Conservation (phyloP, 371 early-diverging fungal genomes). For the Cladochytrium tenue region DNA sequence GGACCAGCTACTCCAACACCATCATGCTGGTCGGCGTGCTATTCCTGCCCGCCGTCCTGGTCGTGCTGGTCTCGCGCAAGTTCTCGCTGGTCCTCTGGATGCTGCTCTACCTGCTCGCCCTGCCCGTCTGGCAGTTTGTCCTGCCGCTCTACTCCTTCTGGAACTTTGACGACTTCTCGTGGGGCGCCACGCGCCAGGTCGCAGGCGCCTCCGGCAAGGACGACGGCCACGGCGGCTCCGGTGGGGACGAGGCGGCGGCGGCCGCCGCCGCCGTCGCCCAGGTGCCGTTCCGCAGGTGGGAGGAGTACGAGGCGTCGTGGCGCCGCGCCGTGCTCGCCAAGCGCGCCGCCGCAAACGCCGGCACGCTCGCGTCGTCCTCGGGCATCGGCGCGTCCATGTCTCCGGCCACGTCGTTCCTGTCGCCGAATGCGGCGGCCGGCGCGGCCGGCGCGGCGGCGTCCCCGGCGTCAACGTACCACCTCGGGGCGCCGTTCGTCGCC, state of each 20-base stretch:
- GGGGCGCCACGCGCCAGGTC: slow-evolving; percentile 95
- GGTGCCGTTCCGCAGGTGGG: slow-evolving; percentile 14
- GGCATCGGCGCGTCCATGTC: too few species aligned
- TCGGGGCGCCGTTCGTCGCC: too few species aligned
- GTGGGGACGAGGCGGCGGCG: neutral
- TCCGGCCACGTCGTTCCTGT: too few species aligned
- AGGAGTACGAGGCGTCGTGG: slow-evolving; percentile 17
- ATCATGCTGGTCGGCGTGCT: neutral
- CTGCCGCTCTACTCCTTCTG: slow-evolving; percentile 97
- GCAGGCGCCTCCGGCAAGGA: slow-evolving; percentile 59
- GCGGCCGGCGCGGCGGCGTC: too few species aligned
- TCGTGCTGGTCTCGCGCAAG: slow-evolving; percentile 81
- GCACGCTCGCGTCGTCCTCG: too few species aligned
- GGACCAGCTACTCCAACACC: slow-evolving; percentile 1
- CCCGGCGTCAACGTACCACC: too few species aligned
- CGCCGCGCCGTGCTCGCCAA: too few species aligned
- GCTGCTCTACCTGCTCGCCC: slow-evolving; percentile 85
- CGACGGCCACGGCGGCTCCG: neutral
- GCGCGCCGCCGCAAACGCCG: too few species aligned
- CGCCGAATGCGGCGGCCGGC: too few species aligned
- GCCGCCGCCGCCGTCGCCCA: neutral
- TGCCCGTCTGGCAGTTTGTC: slow-evolving; percentile 96
- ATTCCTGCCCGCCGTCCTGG: slow-evolving; percentile 77
- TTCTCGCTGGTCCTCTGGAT: slow-evolving; percentile 91
- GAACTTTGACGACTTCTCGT: slow-evolving; percentile 98